Evolutionary conservation across 176 grass and related monocot species (phyloP), one percentile per base, ranked within the genome.

Genomic region (Avena eriantha): DNA sequence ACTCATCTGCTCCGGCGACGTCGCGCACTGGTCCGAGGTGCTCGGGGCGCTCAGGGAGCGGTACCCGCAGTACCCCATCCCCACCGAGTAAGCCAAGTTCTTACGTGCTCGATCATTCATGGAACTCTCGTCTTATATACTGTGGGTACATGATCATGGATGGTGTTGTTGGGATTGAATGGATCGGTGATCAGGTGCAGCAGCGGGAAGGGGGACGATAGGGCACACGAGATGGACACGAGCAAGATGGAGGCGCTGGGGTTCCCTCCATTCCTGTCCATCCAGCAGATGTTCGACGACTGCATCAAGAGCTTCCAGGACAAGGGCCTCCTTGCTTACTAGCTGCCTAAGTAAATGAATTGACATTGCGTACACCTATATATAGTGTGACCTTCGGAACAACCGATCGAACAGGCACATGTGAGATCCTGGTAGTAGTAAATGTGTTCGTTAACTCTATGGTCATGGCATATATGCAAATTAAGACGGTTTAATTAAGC

Each of bases 1-100:
- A 81, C 84, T 97, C 18, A 91, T 97, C 87, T 94, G 90, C 86
- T 97, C 95, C 7, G 69, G 79, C 45, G 58, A 67, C 24, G 95
- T 97, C 4, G 84, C 80, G 34, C 90, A 94, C 79, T 97, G 95
- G 95, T 94, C 95, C 0, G 90, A 94, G 78, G 81, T 97, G 39
- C 36, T 97, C 45, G 31, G 74, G 53, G 68, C 84, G 72, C 83
- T 97, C 15, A 70, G 91, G 77, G 82, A 85, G 77, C 89, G 88
- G 35, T 90, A 91, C 73, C 95, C 92, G 48, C 74, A 84, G 24
- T 97, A 91, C 80, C 81, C 88, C 7, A 87, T 93, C n/a, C 84
- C 92, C 15, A 77, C 58, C 3, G 88, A 89, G 90, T 93, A 6
- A 73, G 76, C 2, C 13, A 8, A 16, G 35, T 21, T 41, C 10